A percentile compares a stretch with the other conserved stretches of the same genome.
These are phyloP conservation scores for Xerocomus potaroensis DNA, from an alignment of 768 basidiomycete genomes.

Conservation along the genomic window DNA sequence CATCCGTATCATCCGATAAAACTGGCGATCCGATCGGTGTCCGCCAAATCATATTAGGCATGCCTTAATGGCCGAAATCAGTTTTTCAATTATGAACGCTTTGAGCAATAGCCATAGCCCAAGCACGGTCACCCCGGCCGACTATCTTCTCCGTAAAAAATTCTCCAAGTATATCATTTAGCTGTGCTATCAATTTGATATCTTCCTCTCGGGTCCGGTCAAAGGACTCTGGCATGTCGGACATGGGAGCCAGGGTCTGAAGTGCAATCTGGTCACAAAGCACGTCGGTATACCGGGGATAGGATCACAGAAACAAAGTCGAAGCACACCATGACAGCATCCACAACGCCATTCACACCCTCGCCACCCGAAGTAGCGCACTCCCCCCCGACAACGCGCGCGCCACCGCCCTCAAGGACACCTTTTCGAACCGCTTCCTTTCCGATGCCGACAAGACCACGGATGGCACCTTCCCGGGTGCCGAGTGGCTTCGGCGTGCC, in stretches of 20 bases:
- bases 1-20: too few relatives aligned
- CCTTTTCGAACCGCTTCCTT: constrained; percentile 83
- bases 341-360: constrained; percentile 45
- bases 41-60: background rate
- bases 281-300: background rate
- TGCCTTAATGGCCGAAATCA: background rate
- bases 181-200: constrained; percentile 37
- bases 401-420: constrained; percentile 75
- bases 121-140: constrained; percentile 48
- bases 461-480: constrained; percentile 85
- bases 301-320: background rate
- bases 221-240: constrained; percentile 56
- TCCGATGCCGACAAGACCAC: constrained; percentile 80
- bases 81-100: constrained; percentile 20
- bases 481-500: constrained; percentile 60
- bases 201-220: constrained; percentile 49
- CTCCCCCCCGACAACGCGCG: constrained; percentile 68
- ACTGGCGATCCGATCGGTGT: background rate
- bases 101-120: constrained; percentile 57
- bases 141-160: constrained; percentile 55
- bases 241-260: constrained; percentile 51
- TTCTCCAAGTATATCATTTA: constrained; percentile 55
- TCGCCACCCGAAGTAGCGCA: constrained; percentile 32
- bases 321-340: constrained; percentile 56
- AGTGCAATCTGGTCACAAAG: constrained; percentile 50